Conservation (phyloP, 345 rosid genomes). For the Syzygium aqueum region DNA sequence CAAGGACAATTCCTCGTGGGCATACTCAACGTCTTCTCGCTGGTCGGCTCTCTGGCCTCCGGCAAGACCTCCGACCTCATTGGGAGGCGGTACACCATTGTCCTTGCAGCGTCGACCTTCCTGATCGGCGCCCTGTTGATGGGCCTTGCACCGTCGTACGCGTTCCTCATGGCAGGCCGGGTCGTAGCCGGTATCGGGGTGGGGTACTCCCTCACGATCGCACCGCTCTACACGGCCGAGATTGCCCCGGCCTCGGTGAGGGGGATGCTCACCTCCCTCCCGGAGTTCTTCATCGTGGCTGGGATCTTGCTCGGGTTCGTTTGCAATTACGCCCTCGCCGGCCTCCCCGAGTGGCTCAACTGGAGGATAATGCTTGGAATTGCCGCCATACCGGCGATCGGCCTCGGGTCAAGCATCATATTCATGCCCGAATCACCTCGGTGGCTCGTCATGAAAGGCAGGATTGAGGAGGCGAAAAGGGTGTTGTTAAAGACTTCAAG, state of each 20-base stretch:
- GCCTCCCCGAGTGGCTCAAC: constrained; percentile 26
- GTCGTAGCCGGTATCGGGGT: constrained; percentile 54
- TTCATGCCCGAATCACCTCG: constrained; percentile 63
- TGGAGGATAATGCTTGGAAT: constrained; percentile 62
- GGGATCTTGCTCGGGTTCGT: constrained; percentile 54
- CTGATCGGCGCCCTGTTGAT: constrained; percentile 45
- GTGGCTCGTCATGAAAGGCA: constrained; percentile 53
- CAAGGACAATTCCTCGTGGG: constrained; percentile 53
- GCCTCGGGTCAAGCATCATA: constrained; percentile 26
- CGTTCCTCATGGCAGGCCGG: constrained; percentile 44
- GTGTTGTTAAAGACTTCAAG: constrained; percentile 34
- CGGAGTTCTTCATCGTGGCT: constrained; percentile 46
- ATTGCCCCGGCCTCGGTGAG: constrained; percentile 39
- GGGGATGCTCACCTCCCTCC: constrained; percentile 62
- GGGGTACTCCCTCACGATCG: constrained; percentile 68
- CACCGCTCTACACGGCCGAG: constrained; percentile 54
- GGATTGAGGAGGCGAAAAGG: constrained; percentile 28
- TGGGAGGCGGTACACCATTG: constrained; percentile 50
- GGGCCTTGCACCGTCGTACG: constrained; percentile 46
- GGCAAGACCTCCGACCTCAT: constrained; percentile 55
- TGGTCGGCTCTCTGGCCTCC: constrained; percentile 44
- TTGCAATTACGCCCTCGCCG: constrained; percentile 28
- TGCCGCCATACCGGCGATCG: constrained; percentile 32
- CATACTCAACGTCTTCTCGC: constrained; percentile 34
- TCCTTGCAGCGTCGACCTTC: constrained; percentile 40